Evolutionary conservation across 257 asterid species (phyloP).

Genomic region (Salvia miltiorrhiza): DNA sequence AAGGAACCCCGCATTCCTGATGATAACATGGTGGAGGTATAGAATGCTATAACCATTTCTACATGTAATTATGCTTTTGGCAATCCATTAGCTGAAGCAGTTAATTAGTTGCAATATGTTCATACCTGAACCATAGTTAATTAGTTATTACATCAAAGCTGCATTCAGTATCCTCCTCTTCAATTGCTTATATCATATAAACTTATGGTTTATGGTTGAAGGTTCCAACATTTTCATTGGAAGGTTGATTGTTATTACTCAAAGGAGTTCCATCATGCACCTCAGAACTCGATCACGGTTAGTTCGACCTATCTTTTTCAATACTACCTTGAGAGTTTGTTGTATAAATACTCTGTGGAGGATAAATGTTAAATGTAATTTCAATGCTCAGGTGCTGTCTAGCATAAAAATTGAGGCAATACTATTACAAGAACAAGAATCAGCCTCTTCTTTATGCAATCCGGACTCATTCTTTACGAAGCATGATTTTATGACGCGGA

Average conservation of each 20-base stretch:
- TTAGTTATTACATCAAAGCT: too few relatives aligned
- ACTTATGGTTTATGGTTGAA: conserved; percentile 33
- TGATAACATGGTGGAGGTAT: conserved; percentile 82
- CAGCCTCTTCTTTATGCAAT: background rate
- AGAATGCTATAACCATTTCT: background rate
- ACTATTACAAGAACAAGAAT: too few relatives aligned
- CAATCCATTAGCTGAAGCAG: background rate
- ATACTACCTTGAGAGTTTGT: background rate
- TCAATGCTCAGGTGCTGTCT: too few relatives aligned
- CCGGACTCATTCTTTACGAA: too few relatives aligned
- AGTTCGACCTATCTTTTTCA: background rate
- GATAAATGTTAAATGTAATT: too few relatives aligned
- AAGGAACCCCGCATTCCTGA: conserved; percentile 38
- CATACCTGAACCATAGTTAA: too few relatives aligned
- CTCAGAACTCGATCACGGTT: conserved; percentile 17
- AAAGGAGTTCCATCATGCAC: conserved; percentile 6
- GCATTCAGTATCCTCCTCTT: background rate
- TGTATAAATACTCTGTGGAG: too few relatives aligned
- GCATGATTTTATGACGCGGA: background rate
- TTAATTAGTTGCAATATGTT: background rate
- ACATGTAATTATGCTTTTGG: background rate
- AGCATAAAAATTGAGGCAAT: too few relatives aligned
- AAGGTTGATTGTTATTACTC: conserved; percentile 41
- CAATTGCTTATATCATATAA: background rate
- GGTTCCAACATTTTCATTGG: conserved; percentile 69